Base-by-base conservation (phyloP, 2,329 filamentous ascomycete species). In the Cordyceps tenuipes region DNA sequence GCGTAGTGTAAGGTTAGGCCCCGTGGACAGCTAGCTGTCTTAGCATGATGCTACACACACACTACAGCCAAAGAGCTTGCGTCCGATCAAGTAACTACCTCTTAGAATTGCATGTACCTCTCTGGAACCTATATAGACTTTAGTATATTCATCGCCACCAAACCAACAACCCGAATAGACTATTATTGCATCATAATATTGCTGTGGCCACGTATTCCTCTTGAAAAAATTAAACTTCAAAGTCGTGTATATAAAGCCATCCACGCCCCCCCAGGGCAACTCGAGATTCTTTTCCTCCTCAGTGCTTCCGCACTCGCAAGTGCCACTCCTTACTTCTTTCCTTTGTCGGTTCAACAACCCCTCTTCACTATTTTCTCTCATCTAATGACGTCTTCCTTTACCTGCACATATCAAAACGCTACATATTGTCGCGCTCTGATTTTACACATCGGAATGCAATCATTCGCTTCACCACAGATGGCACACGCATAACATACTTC, bases 231-330 rank as follows among this genome's bases (percentile, higher is more conserved):
- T 26, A 39, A 26, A 23, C 19, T 7, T 10, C n/a, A 21, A 17
- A 7, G 15, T 17, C 15, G 2, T 3, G 9, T 39, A 48, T 57
- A 47, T 48, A 57, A 48, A 47, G 13, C 10, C 19, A 2, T n/a
- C 2, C 0, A 12, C 34, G 4, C 9, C 19, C 4, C 19, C 13
- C 43, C 12, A 26, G 48, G 19, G 13, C 3, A 26, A 5, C 7
- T 6, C 17, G n/a, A 34, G 26, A 8, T 26, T 7, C 26, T 15
- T 36, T 57, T 15, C 21, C 23, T 48, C 43, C 26, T 44, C 31
- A 57, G 54, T 57, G 54, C 54, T 57, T 39, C 43, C 31, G n/a
- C 54, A 57, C 54, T 57, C 54, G 29, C 29, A 29, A 34, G 12
- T 29, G n/a, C 6, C 9, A 23, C 23, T 12, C 2, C 9, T 54